Conservation (phyloP, 352 stramenopile genomes). For the Phytophthora megakarya region DNA sequence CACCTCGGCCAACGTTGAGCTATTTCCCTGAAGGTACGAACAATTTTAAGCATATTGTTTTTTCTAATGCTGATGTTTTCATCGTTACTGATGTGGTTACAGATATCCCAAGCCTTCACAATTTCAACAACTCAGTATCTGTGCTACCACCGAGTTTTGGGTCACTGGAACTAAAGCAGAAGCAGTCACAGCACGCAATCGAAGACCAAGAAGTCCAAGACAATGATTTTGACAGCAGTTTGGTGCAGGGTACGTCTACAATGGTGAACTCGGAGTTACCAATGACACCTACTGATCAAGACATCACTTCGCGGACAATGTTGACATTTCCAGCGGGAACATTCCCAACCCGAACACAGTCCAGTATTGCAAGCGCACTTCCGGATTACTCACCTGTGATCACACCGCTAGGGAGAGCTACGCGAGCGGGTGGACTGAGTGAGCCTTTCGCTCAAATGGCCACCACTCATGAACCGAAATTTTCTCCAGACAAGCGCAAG, state of each 20-base stretch:
- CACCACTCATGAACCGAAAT: conserved; percentile 42
- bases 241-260: neutral
- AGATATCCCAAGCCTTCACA: conserved; percentile 29
- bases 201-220: conserved; percentile 20
- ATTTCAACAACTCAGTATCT: conserved; percentile 13
- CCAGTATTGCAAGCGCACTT: conserved; percentile 3
- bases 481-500: conserved; percentile 74
- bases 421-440: conserved; percentile 17
- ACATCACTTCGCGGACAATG: neutral
- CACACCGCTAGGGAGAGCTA: conserved; percentile 10
- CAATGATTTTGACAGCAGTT: conserved; percentile 8
- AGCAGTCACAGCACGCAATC: conserved; percentile 9
- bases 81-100: neutral
- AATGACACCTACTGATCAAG: neutral
- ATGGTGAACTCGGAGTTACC: conserved; percentile 11
- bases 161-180: conserved; percentile 16
- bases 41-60: neutral
- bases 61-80: neutral
- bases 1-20: conserved; percentile 13
- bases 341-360: conserved; percentile 1
- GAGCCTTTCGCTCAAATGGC: conserved; percentile 33
- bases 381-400: neutral
- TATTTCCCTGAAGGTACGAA: conserved; percentile 34
- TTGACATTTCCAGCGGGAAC: conserved; percentile 5
- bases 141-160: conserved; percentile 29